phyloP scores from a whole-genome alignment of 106 monocot genomes.

The Dendrobium nobile region DNA sequence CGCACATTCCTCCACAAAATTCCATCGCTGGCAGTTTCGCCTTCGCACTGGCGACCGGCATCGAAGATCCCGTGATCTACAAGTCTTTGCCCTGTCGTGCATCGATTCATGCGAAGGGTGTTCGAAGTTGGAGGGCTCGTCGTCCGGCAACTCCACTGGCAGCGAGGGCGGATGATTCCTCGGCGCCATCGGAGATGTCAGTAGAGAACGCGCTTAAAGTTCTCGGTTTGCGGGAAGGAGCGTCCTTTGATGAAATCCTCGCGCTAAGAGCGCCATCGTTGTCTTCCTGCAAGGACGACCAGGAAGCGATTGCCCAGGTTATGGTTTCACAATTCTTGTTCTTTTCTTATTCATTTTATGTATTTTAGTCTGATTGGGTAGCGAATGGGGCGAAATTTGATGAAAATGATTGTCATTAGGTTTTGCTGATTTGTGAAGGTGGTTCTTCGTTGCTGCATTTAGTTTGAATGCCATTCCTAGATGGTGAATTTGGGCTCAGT shows the following conservation, averaged over 20 bases:
- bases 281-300: conserved; percentile 78
- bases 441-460: not conserved
- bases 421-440: not conserved
- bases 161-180: conserved; percentile 63
- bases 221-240: conserved; percentile 68
- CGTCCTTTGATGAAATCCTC: conserved; percentile 92
- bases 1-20: conserved; percentile 20
- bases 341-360: not conserved
- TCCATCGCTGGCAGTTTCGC: not conserved
- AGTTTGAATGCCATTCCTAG: not conserved
- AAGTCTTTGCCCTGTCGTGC: not conserved
- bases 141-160: conserved; percentile 26
- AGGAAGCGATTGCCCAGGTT: conserved; percentile 67
- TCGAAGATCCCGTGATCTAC: not conserved
- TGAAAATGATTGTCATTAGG: not conserved
- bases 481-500: not conserved
- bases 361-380: not conserved
- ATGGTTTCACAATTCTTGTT: not conserved
- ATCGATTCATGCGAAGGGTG: conserved; percentile 4
- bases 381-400: not conserved
- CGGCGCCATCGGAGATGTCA: conserved; percentile 86
- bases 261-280: conserved; percentile 66
- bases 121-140: conserved; percentile 10
- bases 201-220: conserved; percentile 81
- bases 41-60: not conserved